Percentiles rank a stretch among this genome's conserved stretches.
Evolutionary conservation across 2,329 filamentous ascomycete genomes (phyloP).

Genomic region (Beauveria bassiana): DNA sequence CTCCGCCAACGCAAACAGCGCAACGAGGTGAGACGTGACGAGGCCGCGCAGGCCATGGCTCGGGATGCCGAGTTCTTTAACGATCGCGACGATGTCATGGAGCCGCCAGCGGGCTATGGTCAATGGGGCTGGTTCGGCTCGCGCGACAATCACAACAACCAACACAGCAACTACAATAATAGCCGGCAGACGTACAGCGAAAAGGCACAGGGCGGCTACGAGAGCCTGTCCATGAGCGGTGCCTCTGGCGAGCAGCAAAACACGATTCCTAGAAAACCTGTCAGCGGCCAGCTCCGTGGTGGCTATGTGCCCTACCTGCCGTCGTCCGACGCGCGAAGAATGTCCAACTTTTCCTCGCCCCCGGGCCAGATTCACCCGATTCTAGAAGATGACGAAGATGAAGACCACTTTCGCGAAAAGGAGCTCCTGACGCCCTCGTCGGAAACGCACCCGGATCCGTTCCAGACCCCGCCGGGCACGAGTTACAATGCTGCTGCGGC

Average conservation of each 20-base stretch:
- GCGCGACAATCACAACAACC: not conserved
- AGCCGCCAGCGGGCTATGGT: slow-evolving; percentile 16
- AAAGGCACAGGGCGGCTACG: slow-evolving; percentile 38
- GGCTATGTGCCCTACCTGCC: slow-evolving; percentile 23
- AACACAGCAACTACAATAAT: not conserved
- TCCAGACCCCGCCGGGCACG: slow-evolving; percentile 34
- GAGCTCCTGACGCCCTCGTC: slow-evolving; percentile 28
- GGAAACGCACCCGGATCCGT: slow-evolving; percentile 39
- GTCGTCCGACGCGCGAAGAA: slow-evolving; percentile 18
- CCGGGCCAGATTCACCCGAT: slow-evolving; percentile 48
- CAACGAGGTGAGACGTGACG: slow-evolving; percentile 32
- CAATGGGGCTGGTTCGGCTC: slow-evolving; percentile 26
- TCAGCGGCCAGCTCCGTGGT: slow-evolving; percentile 22
- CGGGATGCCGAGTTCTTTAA: slow-evolving; percentile 42
- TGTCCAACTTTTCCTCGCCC: slow-evolving; percentile 20
- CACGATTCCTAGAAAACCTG: slow-evolving; percentile 27
- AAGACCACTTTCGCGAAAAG: slow-evolving; percentile 30
- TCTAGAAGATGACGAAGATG: slow-evolving; percentile 47
- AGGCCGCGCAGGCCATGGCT: slow-evolving; percentile 39
- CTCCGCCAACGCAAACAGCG: slow-evolving; percentile 32
- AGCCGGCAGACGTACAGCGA: slow-evolving; percentile 13
- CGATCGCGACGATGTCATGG: slow-evolving; percentile 39
- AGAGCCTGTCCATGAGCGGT: slow-evolving; percentile 34
- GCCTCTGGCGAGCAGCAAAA: slow-evolving; percentile 14
- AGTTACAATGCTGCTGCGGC: slow-evolving; percentile 9